Evolutionary conservation across 2,329 filamentous ascomycete species (phyloP), one percentile per base, ranked within the genome.

Genomic region (Rhynchosporium graminicola): DNA sequence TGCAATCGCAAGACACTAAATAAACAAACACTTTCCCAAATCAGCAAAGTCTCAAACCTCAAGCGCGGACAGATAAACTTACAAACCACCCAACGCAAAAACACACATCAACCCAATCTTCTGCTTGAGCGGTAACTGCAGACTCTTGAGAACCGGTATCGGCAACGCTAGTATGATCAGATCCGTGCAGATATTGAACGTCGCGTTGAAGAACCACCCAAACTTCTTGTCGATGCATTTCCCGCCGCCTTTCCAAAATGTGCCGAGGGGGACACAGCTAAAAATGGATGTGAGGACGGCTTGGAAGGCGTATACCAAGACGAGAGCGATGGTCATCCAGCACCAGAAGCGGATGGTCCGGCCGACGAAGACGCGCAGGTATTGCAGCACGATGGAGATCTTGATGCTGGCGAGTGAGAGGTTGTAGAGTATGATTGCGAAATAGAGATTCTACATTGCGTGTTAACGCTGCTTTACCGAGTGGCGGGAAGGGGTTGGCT

Each of bases 311-410:
- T 63, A 65, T 8, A 52, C n/a, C 8, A 42, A 28, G 20, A 68
- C 48, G 26, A 70, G 10, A 26, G 36, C 48, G 8, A 70, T 58
- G 2, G 57, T 26, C 4, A 31, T 43, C 65, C 62, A 67, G 60
- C 67, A 67, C 4, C 56, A 50, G 10, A 43, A 43, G 28, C 62
- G 67, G 29, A 73, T 74, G 15, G 55, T 61, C 0, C 60, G 57
- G n/a, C 69, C 67, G 15, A 70, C 59, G 59, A 78, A 78, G 28
- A 78, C 75, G 28, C 76, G 75, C 1, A 75, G 72, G 70, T 78
- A 77, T 50, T 76, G 76, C n/a, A 77, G 66, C 6, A 77, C 63
- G 52, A 78, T 76, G 4, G 76, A 76, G 15, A 74, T 68, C 66
- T 78, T 78, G 63, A 73, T 73, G 26, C 74, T 40, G 57, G 69